Evolutionary conservation across 257 asterid genomes (phyloP).

Genomic region (Petunia axillaris): DNA sequence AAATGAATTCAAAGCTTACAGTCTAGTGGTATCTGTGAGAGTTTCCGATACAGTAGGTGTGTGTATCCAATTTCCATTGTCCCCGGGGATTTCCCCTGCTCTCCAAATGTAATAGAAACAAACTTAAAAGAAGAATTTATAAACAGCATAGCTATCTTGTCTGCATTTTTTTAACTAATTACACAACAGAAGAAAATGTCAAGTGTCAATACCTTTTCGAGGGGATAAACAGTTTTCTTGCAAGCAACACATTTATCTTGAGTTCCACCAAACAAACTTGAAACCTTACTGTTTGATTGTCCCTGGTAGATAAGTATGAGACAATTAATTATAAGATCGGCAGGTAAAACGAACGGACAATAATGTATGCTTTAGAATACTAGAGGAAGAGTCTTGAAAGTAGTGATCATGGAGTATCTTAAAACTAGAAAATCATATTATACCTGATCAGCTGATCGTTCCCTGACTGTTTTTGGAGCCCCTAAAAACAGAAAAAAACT

Average conservation of each 20-base stretch:
- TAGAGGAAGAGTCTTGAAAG: not conserved
- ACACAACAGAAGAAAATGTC: not conserved
- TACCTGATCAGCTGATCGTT: constrained; percentile 58
- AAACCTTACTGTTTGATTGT: constrained; percentile 51
- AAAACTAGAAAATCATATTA: not conserved
- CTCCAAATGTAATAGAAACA: not conserved
- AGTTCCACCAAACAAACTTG: constrained; percentile 75
- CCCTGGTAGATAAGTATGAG: constrained; percentile 36
- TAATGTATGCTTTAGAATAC: not conserved
- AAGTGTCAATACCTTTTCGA: constrained; percentile 67
- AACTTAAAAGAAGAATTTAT: not conserved
- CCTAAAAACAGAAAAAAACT: constrained; percentile 36
- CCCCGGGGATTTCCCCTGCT: no score
- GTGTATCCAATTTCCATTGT: no score
- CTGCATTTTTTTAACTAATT: not conserved
- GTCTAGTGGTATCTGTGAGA: no score
- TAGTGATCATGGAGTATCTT: not conserved
- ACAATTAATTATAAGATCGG: not conserved
- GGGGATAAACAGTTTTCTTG: constrained; percentile 76
- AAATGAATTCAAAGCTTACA: not conserved
- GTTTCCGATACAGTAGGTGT: no score
- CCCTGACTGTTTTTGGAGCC: constrained; percentile 64
- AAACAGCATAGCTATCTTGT: not conserved
- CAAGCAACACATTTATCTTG: constrained; percentile 85
- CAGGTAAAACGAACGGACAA: not conserved